Base-by-base conservation (phyloP, 148 eudicot genomes). In the Limonium bicolor region DNA sequence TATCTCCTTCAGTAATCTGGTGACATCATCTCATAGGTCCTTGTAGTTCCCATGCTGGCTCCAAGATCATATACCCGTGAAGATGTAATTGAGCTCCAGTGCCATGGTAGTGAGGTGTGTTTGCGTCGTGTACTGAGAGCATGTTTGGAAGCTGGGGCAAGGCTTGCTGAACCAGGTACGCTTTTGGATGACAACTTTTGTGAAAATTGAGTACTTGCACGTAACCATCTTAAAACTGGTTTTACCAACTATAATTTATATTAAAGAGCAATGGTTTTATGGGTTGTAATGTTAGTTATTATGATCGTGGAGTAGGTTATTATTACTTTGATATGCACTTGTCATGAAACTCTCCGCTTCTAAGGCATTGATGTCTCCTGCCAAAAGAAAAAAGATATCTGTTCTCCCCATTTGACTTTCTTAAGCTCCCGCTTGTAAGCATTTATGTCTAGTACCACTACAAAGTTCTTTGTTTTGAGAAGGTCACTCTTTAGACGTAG, bases 31-130 rank as follows among this genome's bases (percentile, higher is more conserved):
- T 46, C 22, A 22, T 58, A 92, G 99, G 95, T 85, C 41, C 36
- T 92, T 59, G 74, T 57, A 36, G 69, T 92, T 41, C 99, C 99
- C 16, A 92, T 92, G 99, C 61, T 92, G 58, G 88, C 85, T 10
- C 99, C 99, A 50, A 81, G 86, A 64, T 92, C 99, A 40, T 92
- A 92, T 67, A 92, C 99, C 21, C 68, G 94, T 24, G 99, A 92
- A 62, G 99, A 92, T 60, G 95, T 92, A 68, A 60, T 92, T 44
- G 99, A 92, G 68, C 80, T 92, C 41, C 99, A 92, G 57, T 92
- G 99, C 64, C 99, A 92, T 76, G 99, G 99, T 7, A 85, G 65
- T 71, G 95, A 92, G 54, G 87, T 92, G 36, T 92, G 95, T 59
- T 59, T 92, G 34, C 76, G 64, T 9, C 95, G 99, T 53, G 95